phyloP scores from a whole-genome alignment of 2,329 filamentous ascomycete species.

The Paracoccidioides brasiliensis region DNA sequence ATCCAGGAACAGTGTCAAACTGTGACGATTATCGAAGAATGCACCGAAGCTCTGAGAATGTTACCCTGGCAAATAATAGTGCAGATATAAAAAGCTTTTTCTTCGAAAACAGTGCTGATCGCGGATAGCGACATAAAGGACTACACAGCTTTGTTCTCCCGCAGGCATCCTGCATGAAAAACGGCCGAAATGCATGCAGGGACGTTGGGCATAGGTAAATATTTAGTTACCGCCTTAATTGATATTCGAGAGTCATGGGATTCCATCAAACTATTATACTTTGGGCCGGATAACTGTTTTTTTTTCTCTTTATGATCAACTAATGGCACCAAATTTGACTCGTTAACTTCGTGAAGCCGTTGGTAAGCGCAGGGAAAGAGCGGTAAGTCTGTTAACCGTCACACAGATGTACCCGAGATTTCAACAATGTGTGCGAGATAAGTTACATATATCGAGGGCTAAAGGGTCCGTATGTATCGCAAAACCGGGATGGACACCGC shows the following conservation, averaged over 20 bases:
- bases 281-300: not conserved
- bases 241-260: too few relatives aligned
- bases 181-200: not conserved
- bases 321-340: not conserved
- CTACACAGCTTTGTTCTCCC: not conserved
- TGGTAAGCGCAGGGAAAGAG: not conserved
- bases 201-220: not conserved
- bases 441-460: not conserved
- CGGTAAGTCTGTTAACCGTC: not conserved
- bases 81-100: not conserved
- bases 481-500: not conserved
- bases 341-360: not conserved
- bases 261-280: not conserved
- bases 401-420: not conserved
- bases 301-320: not conserved
- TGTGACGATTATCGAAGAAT: not conserved
- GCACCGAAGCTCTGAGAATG: not conserved
- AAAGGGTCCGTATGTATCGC: not conserved
- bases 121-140: not conserved
- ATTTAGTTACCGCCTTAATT: not conserved
- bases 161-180: not conserved
- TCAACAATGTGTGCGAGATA: not conserved
- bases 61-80: not conserved
- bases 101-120: not conserved
- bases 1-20: not conserved